Percentiles rank a stretch among this genome's conserved stretches.
Conservation (phyloP, 495 filamentous ascomycete genomes). For the Evernia prunastri region DNA sequence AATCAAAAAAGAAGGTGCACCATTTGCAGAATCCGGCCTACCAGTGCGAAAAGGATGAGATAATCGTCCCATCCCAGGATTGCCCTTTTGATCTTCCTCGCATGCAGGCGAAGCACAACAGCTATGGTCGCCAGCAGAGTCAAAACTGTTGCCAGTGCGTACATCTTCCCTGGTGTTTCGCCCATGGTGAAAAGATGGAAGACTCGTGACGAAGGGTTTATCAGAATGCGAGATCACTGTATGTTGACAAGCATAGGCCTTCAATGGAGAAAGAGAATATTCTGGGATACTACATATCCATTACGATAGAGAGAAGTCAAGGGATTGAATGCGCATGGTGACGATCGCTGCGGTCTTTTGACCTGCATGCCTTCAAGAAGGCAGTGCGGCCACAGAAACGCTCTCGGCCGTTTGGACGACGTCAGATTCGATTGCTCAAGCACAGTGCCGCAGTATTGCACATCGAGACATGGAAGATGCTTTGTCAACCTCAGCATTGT, state of each 20-base stretch:
- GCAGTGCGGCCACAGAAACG: background rate
- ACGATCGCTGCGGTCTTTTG: background rate
- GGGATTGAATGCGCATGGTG: background rate
- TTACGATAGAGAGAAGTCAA: background rate
- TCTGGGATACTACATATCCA: background rate
- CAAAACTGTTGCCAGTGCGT: conserved; percentile 1
- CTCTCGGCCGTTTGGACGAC: background rate
- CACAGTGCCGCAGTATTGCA: background rate
- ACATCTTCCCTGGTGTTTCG: conserved; percentile 11
- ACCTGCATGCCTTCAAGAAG: background rate
- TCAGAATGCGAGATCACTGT: background rate
- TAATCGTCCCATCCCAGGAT: conserved; percentile 5
- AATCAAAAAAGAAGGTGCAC: background rate
- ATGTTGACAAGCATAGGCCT: background rate
- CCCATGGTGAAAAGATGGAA: background rate
- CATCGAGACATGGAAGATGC: background rate
- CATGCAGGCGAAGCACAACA: conserved; percentile 2
- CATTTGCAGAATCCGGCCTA: background rate
- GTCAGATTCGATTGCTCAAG: background rate
- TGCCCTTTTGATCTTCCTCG: background rate
- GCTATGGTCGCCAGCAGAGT: conserved; percentile 1
- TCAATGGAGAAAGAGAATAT: background rate
- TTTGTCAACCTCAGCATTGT: background rate
- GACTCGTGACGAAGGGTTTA: background rate
- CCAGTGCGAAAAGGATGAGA: conserved; percentile 8